phyloP scores from a whole-genome alignment of 2,329 filamentous ascomycete species.

The Penicillium nordicum region DNA sequence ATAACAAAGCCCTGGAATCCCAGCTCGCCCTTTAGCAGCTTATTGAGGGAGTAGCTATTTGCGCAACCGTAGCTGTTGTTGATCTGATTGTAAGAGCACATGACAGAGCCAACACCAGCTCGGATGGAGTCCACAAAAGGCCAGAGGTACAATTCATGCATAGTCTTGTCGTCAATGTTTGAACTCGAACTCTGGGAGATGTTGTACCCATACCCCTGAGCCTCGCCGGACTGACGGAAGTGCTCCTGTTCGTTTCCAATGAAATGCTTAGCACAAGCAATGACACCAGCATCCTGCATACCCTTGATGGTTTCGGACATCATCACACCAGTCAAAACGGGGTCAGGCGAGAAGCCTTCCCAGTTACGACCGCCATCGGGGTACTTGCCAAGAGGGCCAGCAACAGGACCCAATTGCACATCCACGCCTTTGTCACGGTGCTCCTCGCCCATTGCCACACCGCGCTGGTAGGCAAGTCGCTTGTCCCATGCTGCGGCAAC shows the following conservation, averaged over 20 bases:
- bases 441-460: constrained; percentile 70
- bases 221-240: constrained; percentile 62
- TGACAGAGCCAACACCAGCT: constrained; percentile 62
- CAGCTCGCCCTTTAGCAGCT: constrained; percentile 65
- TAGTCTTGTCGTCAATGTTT: constrained; percentile 62
- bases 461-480: constrained; percentile 64
- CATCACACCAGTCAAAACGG: constrained; percentile 68
- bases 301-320: constrained; percentile 72
- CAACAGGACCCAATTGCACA: constrained; percentile 72
- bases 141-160: constrained; percentile 64
- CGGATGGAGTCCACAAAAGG: constrained; percentile 67
- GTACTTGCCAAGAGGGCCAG: constrained; percentile 67
- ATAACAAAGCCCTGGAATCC: constrained; percentile 72
- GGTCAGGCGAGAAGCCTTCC: constrained; percentile 67
- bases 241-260: constrained; percentile 72
- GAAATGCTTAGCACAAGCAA: constrained; percentile 79
- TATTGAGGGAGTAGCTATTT: constrained; percentile 59
- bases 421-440: constrained; percentile 72
- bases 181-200: constrained; percentile 60
- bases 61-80: constrained; percentile 67
- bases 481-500: constrained; percentile 81
- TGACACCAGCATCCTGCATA: constrained; percentile 76
- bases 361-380: constrained; percentile 69
- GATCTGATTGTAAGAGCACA: constrained; percentile 72
- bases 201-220: constrained; percentile 58